A percentile compares a stretch with the other conserved stretches of the same genome.
Conservation (phyloP, 2,329 filamentous ascomycete species). For the Dactylellina cionopaga region DNA sequence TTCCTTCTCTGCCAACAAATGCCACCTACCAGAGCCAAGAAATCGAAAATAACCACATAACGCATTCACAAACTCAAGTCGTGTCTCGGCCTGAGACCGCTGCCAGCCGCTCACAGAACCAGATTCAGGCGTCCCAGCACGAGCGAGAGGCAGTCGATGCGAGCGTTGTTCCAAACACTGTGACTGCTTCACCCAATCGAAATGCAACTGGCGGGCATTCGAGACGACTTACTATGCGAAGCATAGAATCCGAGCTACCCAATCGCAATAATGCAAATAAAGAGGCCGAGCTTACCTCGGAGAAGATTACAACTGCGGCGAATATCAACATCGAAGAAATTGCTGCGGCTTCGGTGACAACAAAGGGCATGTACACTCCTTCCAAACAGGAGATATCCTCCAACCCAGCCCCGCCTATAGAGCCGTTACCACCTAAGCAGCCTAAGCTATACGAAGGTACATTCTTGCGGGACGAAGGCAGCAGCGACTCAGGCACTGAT, state of each 20-base stretch:
- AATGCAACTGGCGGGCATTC: slow-evolving; percentile 28
- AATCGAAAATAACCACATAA: slow-evolving; percentile 86
- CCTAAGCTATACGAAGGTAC: slow-evolving; percentile 34
- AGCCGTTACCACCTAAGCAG: slow-evolving; percentile 21
- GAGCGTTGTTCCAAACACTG: slow-evolving; percentile 27
- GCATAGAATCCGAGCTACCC: slow-evolving; percentile 49
- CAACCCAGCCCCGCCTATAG: slow-evolving; percentile 13
- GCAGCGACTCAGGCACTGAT: slow-evolving; percentile 36
- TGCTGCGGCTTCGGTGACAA: slow-evolving; percentile 17
- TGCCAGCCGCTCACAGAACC: slow-evolving; percentile 31
- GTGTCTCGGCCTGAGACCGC: slow-evolving; percentile 37
- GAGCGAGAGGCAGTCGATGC: slow-evolving; percentile 42
- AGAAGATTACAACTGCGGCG: slow-evolving; percentile 48
- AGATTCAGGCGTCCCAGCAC: slow-evolving; percentile 26
- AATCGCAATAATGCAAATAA: slow-evolving; percentile 40
- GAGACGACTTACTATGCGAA: slow-evolving; percentile 42
- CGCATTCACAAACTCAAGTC: slow-evolving; percentile 73
- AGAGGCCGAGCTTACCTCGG: slow-evolving; percentile 23
- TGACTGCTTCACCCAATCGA: slow-evolving; percentile 30
- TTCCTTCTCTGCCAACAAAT: slow-evolving; percentile 68
- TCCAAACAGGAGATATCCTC: slow-evolving; percentile 22
- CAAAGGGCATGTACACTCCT: slow-evolving; percentile 49
- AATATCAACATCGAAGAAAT: slow-evolving; percentile 46
- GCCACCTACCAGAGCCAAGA: slow-evolving; percentile 67
- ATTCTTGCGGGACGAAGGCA: slow-evolving; percentile 39